Base-by-base conservation (phyloP, 495 filamentous ascomycete species). In the Neurospora hispaniola region DNA sequence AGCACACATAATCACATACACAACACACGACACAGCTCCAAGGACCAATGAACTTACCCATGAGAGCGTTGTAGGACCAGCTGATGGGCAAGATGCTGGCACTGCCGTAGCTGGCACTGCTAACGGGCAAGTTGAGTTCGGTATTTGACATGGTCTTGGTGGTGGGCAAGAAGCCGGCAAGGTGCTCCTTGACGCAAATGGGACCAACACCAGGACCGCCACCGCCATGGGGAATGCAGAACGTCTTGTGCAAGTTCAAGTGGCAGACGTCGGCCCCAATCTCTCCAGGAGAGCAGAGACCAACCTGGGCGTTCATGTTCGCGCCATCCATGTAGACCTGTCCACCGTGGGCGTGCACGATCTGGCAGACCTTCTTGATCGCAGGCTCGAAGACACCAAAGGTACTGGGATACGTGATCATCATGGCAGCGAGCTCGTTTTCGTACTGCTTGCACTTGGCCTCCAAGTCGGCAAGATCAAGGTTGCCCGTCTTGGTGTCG, bases 321-420 rank as follows among this genome's bases (percentile, higher is more conserved):
- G 96, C 96, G 71, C 96, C 96, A 82, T 99, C 96, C 96, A 99
- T 98, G 84, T 98, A 99, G 38, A 99, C 96, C 79, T 97, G 93
- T 20, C 96, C 96, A 69, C 96, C 96, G 78, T 96, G 85, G 74
- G 90, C 78, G 82, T 99, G 96, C 7, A 99, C 93, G 43, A 96
- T 85, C 46, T 92, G 84, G 79, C 94, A 97, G 16, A 90, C 96
- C 77, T 92, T 87, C 85, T 94, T 97, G 80, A 97, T 88, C 75
- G 90, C 86, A 8, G 96, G 95, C 84, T 99, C 96, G 79, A 96
- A 99, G 10, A 99, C 93, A 77, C 96, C 96, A 75, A 93, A 99
- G 1, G 96, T 99, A 83, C 93, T 97, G 20, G 96, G 96, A 82
- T 99, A 99, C 43, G 96, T 99, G 80, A 99, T 90, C 96, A 99